Evolutionary conservation across 2,329 filamentous ascomycete species (phyloP).

Genomic region (Fusarium mexicanum): DNA sequence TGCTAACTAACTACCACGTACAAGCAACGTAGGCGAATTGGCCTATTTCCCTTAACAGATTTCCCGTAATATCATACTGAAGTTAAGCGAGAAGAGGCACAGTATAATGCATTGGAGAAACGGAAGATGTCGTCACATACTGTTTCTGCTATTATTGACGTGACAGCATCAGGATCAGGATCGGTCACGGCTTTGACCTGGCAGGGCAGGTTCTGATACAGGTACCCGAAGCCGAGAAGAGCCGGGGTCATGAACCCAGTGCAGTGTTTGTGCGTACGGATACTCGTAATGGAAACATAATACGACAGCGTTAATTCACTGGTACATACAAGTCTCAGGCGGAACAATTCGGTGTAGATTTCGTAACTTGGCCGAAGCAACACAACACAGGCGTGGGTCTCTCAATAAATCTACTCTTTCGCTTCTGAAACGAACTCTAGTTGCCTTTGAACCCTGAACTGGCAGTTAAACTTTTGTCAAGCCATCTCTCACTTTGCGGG

Average conservation of each 20-base stretch:
- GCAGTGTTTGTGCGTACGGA: not conserved
- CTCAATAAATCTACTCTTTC: not conserved
- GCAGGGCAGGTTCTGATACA: constrained; percentile 18
- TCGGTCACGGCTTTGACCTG: not conserved
- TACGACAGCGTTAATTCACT: not conserved
- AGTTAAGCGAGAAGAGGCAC: constrained; percentile 15
- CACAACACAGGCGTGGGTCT: constrained; percentile 5
- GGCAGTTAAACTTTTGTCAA: not conserved
- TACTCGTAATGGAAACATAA: not conserved
- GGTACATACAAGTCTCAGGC: not conserved
- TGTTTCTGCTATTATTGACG: constrained; percentile 18
- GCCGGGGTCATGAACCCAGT: not conserved
- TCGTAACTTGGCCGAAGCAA: constrained; percentile 10
- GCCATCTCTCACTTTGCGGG: not conserved
- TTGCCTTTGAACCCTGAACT: not conserved
- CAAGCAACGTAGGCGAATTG: constrained; percentile 10
- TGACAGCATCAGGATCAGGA: constrained; percentile 14
- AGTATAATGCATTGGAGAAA: not conserved
- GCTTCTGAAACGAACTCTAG: not conserved
- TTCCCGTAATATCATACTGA: not conserved
- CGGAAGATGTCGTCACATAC: not conserved
- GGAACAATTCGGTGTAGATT: not conserved
- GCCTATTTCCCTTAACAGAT: not conserved
- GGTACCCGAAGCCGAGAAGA: constrained; percentile 24
- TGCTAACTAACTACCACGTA: not conserved